A percentile compares a stretch with the other conserved stretches of the same genome.
These are phyloP conservation scores for Agaricus bisporus DNA, from an alignment of 768 basidiomycete genomes.

Conservation along the genomic window DNA sequence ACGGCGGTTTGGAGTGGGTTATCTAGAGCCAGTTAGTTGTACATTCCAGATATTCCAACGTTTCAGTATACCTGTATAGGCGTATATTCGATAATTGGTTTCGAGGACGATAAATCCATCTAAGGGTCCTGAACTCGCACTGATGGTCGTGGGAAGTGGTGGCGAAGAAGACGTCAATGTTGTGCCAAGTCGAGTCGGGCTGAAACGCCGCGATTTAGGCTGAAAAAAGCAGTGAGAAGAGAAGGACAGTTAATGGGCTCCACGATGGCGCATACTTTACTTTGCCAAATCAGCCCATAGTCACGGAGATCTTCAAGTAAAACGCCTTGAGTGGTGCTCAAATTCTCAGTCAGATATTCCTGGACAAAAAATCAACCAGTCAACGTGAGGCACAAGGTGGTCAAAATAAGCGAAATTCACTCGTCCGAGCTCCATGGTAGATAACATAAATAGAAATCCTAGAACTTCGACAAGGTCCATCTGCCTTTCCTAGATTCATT, in stretches of 20 bases:
- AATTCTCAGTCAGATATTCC: slow-evolving; percentile 85
- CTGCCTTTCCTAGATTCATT: slow-evolving; percentile 56
- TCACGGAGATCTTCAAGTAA: slow-evolving; percentile 91
- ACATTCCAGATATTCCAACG: slow-evolving; percentile 16
- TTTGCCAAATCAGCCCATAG: slow-evolving; percentile 91
- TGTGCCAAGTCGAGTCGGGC: slow-evolving; percentile 91
- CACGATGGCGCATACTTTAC: slow-evolving; percentile 42
- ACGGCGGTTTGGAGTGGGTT: slow-evolving; percentile 97
- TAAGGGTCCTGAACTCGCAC: slow-evolving; percentile 49
- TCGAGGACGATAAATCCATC: slow-evolving; percentile 95
- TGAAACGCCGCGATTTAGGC: slow-evolving; percentile 78
- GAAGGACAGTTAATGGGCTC: slow-evolving; percentile 16
- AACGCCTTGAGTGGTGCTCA: slow-evolving; percentile 74
- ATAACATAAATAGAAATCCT: slow-evolving; percentile 94
- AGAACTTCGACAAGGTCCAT: slow-evolving; percentile 94
- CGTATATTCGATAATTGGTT: slow-evolving; percentile 97
- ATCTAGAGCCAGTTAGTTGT: slow-evolving; percentile 39
- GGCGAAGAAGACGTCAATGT: slow-evolving; percentile 90
- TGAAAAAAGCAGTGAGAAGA: slow-evolving; percentile 26
- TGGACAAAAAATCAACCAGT: slow-evolving; percentile 25
- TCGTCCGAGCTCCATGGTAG: slow-evolving; percentile 90
- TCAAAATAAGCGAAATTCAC: slow-evolving; percentile 34
- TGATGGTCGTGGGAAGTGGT: slow-evolving; percentile 60
- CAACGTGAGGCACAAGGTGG: slow-evolving; percentile 10
- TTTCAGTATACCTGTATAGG: slow-evolving; percentile 75